Evolutionary conservation across 306 rosid genomes (phyloP), one percentile per base, ranked within the genome.

Genomic region (Delonix regia): DNA sequence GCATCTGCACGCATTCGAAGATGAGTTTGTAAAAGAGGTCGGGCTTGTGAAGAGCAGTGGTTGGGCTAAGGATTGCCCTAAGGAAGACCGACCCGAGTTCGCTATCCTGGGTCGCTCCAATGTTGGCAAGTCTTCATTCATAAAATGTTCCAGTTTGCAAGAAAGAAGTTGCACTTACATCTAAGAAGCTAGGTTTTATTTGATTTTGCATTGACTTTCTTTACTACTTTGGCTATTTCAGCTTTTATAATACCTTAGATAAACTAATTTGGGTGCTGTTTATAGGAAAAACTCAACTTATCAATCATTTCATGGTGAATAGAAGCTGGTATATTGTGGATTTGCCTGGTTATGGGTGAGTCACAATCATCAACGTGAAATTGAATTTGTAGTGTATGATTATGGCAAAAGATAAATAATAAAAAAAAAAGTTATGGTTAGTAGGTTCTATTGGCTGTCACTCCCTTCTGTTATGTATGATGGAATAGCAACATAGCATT

Each of bases 321-420:
- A 94, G 87, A 83, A 89, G 87, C 53, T 94, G 97, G 97, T 94
- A 89, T 85, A 85, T 92, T 22, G 99, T 94, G 53, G 99, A 94
- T 86, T 89, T 94, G 84, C 99, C 99, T 80, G 97, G 97, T 66
- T 94, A 92, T 82, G 99, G 98, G 97, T 92, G 76, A 87, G 85
- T 60, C 42, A 45, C 22, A 15, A 15, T 34, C 19, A 51, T 48
- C 76, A 21, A 34, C 5, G 2, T 10, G 4, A 70, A 48, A 30
- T 69, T 45, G 19, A 44, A 69, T 18, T 65, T 65, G 7, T 19
- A 19, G 53, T 41, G 21, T 22, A 66, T 22, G 36, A 8, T 66
- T 22, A 22, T 36, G 69, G 27, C 14, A 34, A 34, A 63, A n/a
- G 41, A 3, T n/a, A n/a, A n/a, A n/a, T n/a, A n/a, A n/a, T n/a